A percentile compares a stretch with the other conserved stretches of the same genome.
These are phyloP conservation scores for Penicillium sp. DNA, from an alignment of 2,329 filamentous ascomycete genomes.

Conservation along the genomic window DNA sequence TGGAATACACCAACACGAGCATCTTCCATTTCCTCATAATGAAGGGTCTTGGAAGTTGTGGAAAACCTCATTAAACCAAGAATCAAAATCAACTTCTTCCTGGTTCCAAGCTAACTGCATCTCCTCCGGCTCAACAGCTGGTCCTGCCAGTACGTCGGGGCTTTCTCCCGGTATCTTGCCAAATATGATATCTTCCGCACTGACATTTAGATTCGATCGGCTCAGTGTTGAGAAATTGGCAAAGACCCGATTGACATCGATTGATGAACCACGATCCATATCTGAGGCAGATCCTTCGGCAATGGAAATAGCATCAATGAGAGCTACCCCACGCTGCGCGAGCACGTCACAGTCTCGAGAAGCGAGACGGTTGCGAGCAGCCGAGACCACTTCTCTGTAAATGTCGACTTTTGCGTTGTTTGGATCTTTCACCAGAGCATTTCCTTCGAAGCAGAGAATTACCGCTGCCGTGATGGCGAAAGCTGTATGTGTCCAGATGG, in stretches of 20 bases:
- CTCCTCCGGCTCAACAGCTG: slow-evolving; percentile 13
- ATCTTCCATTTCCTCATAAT: neutral
- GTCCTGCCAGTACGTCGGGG: slow-evolving; percentile 7
- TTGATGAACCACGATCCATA: slow-evolving; percentile 3
- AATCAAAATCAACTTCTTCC: slow-evolving; percentile 24
- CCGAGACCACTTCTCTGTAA: slow-evolving; percentile 21
- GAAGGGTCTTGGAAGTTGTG: slow-evolving; percentile 13
- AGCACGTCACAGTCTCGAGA: slow-evolving; percentile 20
- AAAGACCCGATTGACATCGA: slow-evolving; percentile 22
- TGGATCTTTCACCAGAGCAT: slow-evolving; percentile 14
- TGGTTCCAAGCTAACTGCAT: slow-evolving; percentile 20
- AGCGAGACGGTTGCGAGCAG: slow-evolving; percentile 21
- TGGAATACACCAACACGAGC: neutral
- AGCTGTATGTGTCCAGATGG: slow-evolving; percentile 27
- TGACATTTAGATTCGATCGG: slow-evolving; percentile 9
- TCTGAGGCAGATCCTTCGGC: slow-evolving; percentile 14
- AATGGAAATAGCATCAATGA: slow-evolving; percentile 25
- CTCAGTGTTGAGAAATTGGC: slow-evolving; percentile 23
- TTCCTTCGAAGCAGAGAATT: slow-evolving; percentile 26
- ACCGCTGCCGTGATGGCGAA: slow-evolving; percentile 28
- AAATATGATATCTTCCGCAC: slow-evolving; percentile 15
- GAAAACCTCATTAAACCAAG: slow-evolving; percentile 26
- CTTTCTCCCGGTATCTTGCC: slow-evolving; percentile 11
- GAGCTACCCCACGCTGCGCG: slow-evolving; percentile 24
- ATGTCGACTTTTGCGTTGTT: slow-evolving; percentile 13